Percentiles rank a stretch among this genome's conserved stretches.
Evolutionary conservation across 1,284 basidiomycete genomes (phyloP).

Genomic region (Malassezia equina): DNA sequence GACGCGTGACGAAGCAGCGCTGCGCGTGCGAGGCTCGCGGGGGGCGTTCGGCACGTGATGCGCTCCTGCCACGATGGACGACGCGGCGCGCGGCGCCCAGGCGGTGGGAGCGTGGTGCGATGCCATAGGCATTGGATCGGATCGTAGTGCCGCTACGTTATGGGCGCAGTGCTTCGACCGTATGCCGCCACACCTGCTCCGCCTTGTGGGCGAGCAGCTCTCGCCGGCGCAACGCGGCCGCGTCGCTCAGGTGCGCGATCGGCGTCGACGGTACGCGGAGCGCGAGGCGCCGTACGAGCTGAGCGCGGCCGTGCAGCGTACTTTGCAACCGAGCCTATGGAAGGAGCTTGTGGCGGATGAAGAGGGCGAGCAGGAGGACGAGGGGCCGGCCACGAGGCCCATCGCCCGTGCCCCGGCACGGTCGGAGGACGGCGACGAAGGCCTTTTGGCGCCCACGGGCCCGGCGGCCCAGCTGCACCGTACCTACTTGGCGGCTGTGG

Average conservation of each 20-base stretch:
- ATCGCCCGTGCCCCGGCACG: too few species aligned
- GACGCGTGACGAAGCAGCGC: not conserved
- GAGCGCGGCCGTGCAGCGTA: not conserved
- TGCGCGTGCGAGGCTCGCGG: not conserved
- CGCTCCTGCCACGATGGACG: not conserved
- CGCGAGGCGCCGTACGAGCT: slow-evolving; percentile 3
- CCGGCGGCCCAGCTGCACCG: not conserved
- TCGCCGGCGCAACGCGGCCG: slow-evolving; percentile 3
- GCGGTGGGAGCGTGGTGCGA: not conserved
- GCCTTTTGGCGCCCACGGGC: not conserved
- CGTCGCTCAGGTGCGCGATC: slow-evolving; percentile 5
- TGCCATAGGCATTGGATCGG: not conserved
- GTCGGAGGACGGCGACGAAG: not conserved
- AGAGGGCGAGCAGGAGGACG: slow-evolving; percentile 13
- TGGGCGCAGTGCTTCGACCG: slow-evolving; percentile 1
- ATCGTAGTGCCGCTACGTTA: not conserved
- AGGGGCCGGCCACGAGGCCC: slow-evolving; percentile 13
- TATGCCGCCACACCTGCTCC: slow-evolving; percentile 2
- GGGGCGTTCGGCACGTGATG: not conserved
- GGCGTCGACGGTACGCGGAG: slow-evolving; percentile 7
- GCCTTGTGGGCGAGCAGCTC: slow-evolving; percentile 6
- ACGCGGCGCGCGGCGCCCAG: not conserved
- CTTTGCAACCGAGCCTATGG: not conserved
- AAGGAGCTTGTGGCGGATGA: slow-evolving; percentile 1
- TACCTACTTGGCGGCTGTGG: slow-evolving; percentile 6